Base-by-base conservation (phyloP, 2,329 filamentous ascomycete species). In the Verticillium dahliae region DNA sequence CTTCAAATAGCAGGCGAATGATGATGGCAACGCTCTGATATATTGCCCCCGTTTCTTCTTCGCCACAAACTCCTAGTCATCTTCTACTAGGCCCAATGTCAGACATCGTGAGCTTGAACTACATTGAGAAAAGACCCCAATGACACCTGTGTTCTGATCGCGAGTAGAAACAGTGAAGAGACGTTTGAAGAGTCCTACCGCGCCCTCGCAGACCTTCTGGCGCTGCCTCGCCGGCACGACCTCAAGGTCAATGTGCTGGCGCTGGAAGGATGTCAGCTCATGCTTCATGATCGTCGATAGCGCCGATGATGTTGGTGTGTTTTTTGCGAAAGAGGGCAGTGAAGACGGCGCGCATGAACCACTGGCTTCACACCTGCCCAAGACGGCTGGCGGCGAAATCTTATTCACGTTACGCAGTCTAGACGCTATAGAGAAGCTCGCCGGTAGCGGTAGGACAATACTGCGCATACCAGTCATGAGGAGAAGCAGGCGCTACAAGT, bases 271-370 rank as follows among this genome's bases (percentile, higher is more conserved):
- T 37, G 34, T 60, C 3, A 55, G 61, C 15, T 55, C 58, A 4
- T 67, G 65, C 65, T 54, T 68, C 15, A 65, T 68, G n/a, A 57
- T 68, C 1, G 41, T 68, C 6, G 67, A 66, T 37, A 68, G 67
- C 58, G 62, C 62, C 13, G 66, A 0, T 31, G 27, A 31, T 31
- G 27, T 31, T 31, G 27, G 27, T 4, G 27, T 31, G 27, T 31
- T 31, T 31, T 31, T 31, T 31, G 67, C 35, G 60, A 67, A 6
- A 54, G n/a, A 54, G 15, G 22, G 22, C 50, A 22, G 50, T n/a
- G 15, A 62, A 11, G n/a, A 58, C 6, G 34, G 27, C 6, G 1
- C 1, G 5, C 10, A 34, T 27, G n/a, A 22, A 2, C 59, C 56
- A 18, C 41, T 66, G 18, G 61, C 63, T 2, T 65, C 61, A 9